phyloP scores from a whole-genome alignment of 1,284 basidiomycete genomes.

The Puccinia coronata region DNA sequence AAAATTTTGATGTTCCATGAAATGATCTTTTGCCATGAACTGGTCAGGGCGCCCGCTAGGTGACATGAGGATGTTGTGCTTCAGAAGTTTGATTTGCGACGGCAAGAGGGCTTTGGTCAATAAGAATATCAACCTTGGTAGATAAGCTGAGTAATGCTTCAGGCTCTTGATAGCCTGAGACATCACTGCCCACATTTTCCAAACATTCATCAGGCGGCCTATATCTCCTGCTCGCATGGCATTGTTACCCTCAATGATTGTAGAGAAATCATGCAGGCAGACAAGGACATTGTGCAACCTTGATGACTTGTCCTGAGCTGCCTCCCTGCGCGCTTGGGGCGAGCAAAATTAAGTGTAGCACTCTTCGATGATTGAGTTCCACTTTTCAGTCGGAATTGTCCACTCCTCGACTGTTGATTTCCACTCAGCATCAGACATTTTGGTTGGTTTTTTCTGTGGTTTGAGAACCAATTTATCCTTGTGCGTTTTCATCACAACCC shows the following conservation, averaged over 20 bases:
- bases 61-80: slow-evolving; percentile 7
- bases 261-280: neutral
- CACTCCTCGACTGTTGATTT: too few relatives aligned
- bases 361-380: too few relatives aligned
- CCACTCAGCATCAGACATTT: too few relatives aligned
- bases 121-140: neutral
- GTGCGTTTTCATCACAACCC: too few relatives aligned
- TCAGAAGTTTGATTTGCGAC: neutral
- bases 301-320: neutral
- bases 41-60: slow-evolving; percentile 6
- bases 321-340: neutral
- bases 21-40: slow-evolving; percentile 26
- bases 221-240: neutral
- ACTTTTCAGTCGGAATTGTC: too few relatives aligned
- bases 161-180: slow-evolving; percentile 1
- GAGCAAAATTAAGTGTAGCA: neutral
- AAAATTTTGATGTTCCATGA: slow-evolving; percentile 12
- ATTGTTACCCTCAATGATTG: neutral
- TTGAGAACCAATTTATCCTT: too few relatives aligned
- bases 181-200: slow-evolving; percentile 13
- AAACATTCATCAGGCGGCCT: slow-evolving; percentile 6
- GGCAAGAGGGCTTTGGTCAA: neutral
- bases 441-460: too few relatives aligned
- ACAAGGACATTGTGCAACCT: neutral
- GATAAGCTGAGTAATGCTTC: neutral